phyloP scores from a whole-genome alignment of 2,329 filamentous ascomycete species.

The Atkinsonella texensis region DNA sequence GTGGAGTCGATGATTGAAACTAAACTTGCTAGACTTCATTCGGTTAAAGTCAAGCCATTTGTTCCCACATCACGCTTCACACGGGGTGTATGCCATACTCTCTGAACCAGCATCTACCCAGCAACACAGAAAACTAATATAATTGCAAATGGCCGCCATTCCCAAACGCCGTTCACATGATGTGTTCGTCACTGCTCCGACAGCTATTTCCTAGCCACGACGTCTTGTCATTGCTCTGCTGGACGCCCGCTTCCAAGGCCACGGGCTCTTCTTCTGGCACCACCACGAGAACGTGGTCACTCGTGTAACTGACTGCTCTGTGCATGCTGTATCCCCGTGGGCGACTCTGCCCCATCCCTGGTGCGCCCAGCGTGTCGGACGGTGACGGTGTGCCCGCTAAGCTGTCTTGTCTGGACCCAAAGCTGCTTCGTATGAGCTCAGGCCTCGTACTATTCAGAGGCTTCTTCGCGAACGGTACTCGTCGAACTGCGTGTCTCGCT shows the following conservation, averaged over 20 bases:
- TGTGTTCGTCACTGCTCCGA: conserved; percentile 12
- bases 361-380: conserved; percentile 1
- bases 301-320: conserved; percentile 23
- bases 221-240: conserved; percentile 4
- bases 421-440: conserved; percentile 18
- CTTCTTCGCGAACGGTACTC: conserved; percentile 27
- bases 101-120: not conserved
- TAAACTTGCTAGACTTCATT: too few relatives aligned
- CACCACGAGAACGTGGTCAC: conserved; percentile 24
- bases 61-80: too few relatives aligned
- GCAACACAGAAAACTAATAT: too few relatives aligned
- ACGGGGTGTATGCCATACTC: not conserved
- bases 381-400: conserved; percentile 3
- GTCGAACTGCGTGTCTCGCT: conserved; percentile 36
- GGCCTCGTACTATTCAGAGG: conserved; percentile 11
- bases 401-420: conserved; percentile 20
- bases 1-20: too few relatives aligned
- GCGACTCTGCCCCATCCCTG: conserved; percentile 9
- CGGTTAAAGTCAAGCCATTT: too few relatives aligned
- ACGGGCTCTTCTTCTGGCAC: conserved; percentile 28
- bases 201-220: conserved; percentile 11
- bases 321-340: conserved; percentile 16
- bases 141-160: not conserved
- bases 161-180: not conserved
- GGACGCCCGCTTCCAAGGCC: not conserved